Evolutionary conservation across 306 rosid species (phyloP).

Genomic region (Rubus idaeus): DNA sequence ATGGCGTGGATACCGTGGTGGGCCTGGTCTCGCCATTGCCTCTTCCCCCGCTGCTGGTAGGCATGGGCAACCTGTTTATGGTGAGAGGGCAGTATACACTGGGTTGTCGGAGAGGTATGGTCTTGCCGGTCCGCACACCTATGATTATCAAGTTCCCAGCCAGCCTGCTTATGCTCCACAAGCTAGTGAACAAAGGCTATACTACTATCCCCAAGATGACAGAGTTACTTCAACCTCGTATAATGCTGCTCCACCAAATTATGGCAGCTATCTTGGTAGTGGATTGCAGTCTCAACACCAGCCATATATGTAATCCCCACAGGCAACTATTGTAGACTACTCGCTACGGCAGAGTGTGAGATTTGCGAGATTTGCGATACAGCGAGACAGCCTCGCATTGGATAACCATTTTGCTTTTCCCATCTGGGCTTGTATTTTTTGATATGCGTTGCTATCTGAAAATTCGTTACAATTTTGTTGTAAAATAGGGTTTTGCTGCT

Average conservation of each 20-base stretch:
- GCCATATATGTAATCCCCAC: conserved; percentile 48
- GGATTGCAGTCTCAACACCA: conserved; percentile 57
- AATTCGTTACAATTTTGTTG: background rate
- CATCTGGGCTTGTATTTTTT: conserved; percentile 2
- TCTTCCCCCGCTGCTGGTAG: conserved; percentile 35
- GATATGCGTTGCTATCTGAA: conserved; percentile 3
- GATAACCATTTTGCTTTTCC: conserved; percentile 4
- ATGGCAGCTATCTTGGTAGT: conserved; percentile 48
- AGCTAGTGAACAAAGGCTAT: conserved; percentile 38
- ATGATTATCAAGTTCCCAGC: conserved; percentile 54
- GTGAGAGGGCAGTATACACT: conserved; percentile 43
- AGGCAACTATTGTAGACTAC: conserved; percentile 7
- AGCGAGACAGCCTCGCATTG: background rate
- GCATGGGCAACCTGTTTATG: conserved; percentile 43
- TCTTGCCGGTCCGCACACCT: conserved; percentile 31
- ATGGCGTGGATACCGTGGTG: conserved; percentile 37
- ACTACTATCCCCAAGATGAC: conserved; percentile 37
- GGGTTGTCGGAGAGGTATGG: conserved; percentile 51
- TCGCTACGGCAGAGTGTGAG: conserved; percentile 11
- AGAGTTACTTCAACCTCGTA: conserved; percentile 31
- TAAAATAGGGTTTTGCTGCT: background rate
- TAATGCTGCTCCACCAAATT: conserved; percentile 42
- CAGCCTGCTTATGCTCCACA: conserved; percentile 52
- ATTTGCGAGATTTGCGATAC: background rate
- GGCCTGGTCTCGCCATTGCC: conserved; percentile 39